phyloP scores from a whole-genome alignment of 2,329 filamentous ascomycete species.

The Aspergillus pseudoviridinutans region DNA sequence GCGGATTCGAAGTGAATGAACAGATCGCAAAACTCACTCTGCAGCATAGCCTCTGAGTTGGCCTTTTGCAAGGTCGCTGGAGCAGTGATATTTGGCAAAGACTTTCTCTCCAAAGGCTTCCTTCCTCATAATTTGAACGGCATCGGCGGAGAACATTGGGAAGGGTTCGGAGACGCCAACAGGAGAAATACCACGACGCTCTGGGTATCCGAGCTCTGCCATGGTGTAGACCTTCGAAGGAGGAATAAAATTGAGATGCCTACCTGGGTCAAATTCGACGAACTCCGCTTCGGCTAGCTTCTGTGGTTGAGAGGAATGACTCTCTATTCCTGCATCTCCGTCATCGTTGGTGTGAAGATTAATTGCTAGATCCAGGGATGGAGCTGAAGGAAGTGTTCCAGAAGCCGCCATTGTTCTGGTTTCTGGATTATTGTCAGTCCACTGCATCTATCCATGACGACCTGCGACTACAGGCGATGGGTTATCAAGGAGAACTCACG shows the following conservation, averaged over 20 bases:
- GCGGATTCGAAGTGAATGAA: neutral
- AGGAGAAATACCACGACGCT: conserved; percentile 56
- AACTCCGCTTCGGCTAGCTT: conserved; percentile 12
- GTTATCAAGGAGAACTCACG: neutral
- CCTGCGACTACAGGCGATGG: neutral
- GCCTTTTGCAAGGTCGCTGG: conserved; percentile 56
- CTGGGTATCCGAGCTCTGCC: conserved; percentile 56
- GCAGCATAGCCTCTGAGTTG: conserved; percentile 54
- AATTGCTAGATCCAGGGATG: conserved; percentile 17
- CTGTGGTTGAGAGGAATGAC: conserved; percentile 29
- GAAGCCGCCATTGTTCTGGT: conserved; percentile 17
- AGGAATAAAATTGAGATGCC: conserved; percentile 53
- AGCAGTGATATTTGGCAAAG: conserved; percentile 54
- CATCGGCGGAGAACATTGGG: conserved; percentile 58
- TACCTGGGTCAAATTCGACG: conserved; percentile 49
- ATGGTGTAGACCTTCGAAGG: conserved; percentile 55
- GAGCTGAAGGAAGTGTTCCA: conserved; percentile 17
- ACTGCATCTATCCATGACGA: neutral
- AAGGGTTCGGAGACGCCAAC: conserved; percentile 64
- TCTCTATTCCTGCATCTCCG: conserved; percentile 17
- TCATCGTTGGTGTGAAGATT: conserved; percentile 18
- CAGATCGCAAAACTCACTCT: conserved; percentile 44
- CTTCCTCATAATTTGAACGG: conserved; percentile 57
- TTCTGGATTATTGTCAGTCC: conserved; percentile 8
- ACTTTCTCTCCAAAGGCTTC: conserved; percentile 60